Evolutionary conservation across 2,329 filamentous ascomycete genomes (phyloP), one percentile per base, ranked within the genome.

Genomic region (Beauveria scarabaeidicola): DNA sequence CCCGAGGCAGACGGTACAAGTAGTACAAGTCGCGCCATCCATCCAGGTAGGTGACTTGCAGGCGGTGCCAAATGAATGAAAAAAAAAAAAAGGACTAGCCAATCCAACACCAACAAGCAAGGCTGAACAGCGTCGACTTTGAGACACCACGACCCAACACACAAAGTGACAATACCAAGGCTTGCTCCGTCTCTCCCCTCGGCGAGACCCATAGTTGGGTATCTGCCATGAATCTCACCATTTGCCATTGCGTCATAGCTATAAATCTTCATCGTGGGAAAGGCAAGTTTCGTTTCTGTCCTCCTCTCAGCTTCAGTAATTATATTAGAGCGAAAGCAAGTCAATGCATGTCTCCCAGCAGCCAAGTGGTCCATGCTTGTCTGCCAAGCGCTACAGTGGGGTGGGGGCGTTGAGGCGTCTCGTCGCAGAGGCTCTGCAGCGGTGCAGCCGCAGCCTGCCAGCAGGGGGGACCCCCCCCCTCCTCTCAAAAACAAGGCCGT

Each of bases 251-350:
- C 53, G 41, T 56, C 53, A 47, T 40, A 11, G 23, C 43, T 55
- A 21, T 9, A 1, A 32, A 3, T 19, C 7, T 19, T 19, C 17
- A 38, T 29, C 32, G 27, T 51, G 55, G 55, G 55, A 58, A 58
- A 58, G 55, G 55, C 55, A 51, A 58, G 23, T 58, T 58, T 58
- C 43, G 10, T 43, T 50, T 40, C 9, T 43, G n/a, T 21, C 41
- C 3, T 23, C 17, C 38, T 23, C 13, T 41, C 3, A 17, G 17
- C 10, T 23, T 17, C 1, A 36, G 36, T 32, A 19, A 11, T 46
- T 47, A 46, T 54, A 55, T 9, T 38, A 29, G 43, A 23, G 23
- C 38, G 9, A 17, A n/a, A 17, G 10, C 19, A 46, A 32, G 7
- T 19, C 19, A 19, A 38, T 40, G 47, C 27, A 36, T 40, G 29